Evolutionary conservation across 192 early-diverging fungal genomes (phyloP).

Genomic region (Coemansia sp.): DNA sequence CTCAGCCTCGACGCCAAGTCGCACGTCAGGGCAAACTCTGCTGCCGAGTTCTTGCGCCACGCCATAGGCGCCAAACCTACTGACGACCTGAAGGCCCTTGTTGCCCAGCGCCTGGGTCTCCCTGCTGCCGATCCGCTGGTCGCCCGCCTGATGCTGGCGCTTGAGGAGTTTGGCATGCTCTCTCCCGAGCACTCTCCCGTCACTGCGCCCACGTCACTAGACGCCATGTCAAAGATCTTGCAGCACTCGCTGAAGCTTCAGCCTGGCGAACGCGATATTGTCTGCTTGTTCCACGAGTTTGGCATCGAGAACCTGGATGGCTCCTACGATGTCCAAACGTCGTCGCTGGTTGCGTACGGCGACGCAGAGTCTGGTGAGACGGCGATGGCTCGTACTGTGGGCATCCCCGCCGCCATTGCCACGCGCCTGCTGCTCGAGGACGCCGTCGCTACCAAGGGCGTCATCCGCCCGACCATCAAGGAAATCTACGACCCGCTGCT

Average conservation of each 20-base stretch:
- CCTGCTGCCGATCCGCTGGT: conserved; percentile 44
- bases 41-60: conserved; percentile 11
- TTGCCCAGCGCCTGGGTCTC: conserved; percentile 5
- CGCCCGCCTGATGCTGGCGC: conserved; percentile 54
- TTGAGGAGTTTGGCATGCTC: conserved; percentile 57
- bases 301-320: conserved; percentile 70
- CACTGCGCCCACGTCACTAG: conserved; percentile 60
- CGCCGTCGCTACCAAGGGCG: conserved; percentile 54
- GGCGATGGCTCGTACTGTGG: conserved; percentile 82
- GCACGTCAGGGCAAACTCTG: conserved; percentile 19
- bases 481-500: conserved; percentile 73
- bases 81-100: neutral
- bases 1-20: conserved; percentile 56
- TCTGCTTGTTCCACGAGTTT: conserved; percentile 94
- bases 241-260: conserved; percentile 74
- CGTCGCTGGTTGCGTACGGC: conserved; percentile 69
- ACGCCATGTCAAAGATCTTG: conserved; percentile 80
- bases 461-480: conserved; percentile 62
- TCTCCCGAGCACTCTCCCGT: neutral
- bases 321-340: conserved; percentile 57
- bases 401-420: conserved; percentile 75
- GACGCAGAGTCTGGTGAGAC: conserved; percentile 56
- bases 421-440: conserved; percentile 64
- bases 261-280: conserved; percentile 84
- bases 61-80: conserved; percentile 1